These are phyloP conservation scores for Gamsiella multidivaricata DNA, from an alignment of 192 early-diverging fungal genomes.

Conservation along the genomic window DNA sequence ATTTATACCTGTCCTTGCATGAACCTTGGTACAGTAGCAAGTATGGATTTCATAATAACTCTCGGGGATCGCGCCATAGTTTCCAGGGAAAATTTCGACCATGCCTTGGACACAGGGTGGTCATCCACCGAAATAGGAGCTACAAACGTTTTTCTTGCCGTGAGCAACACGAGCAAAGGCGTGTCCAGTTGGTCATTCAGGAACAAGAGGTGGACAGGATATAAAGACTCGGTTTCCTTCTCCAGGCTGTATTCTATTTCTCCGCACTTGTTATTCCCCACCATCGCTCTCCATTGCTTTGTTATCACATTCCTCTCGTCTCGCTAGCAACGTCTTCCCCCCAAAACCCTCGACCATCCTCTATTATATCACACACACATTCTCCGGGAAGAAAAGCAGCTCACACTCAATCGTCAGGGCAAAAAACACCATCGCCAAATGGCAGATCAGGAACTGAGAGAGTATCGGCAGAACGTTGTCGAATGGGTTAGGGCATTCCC, in stretches of 20 bases:
- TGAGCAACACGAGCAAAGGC: too few relatives aligned
- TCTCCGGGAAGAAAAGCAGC: not conserved
- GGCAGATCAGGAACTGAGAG: constrained; percentile 24
- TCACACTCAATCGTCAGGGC: too few relatives aligned
- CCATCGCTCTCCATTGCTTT: too few relatives aligned
- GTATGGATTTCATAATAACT: constrained; percentile 7
- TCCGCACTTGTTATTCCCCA: too few relatives aligned
- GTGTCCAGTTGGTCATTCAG: too few relatives aligned
- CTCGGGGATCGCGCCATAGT: constrained; percentile 16
- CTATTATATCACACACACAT: not conserved
- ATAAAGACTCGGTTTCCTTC: too few relatives aligned
- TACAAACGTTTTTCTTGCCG: too few relatives aligned
- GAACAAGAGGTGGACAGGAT: too few relatives aligned
- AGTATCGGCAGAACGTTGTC: not conserved
- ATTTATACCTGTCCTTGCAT: not conserved
- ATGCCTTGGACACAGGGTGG: not conserved
- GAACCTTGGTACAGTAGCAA: not conserved
- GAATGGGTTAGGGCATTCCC: constrained; percentile 13
- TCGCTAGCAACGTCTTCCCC: too few relatives aligned
- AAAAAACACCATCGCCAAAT: not conserved
- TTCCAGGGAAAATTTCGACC: not conserved
- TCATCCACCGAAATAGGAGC: not conserved
- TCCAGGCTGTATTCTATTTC: too few relatives aligned
- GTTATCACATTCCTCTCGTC: too few relatives aligned
- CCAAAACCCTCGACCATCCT: too few relatives aligned